Conservation (phyloP, 768 basidiomycete genomes). For the Suillus luteus region DNA sequence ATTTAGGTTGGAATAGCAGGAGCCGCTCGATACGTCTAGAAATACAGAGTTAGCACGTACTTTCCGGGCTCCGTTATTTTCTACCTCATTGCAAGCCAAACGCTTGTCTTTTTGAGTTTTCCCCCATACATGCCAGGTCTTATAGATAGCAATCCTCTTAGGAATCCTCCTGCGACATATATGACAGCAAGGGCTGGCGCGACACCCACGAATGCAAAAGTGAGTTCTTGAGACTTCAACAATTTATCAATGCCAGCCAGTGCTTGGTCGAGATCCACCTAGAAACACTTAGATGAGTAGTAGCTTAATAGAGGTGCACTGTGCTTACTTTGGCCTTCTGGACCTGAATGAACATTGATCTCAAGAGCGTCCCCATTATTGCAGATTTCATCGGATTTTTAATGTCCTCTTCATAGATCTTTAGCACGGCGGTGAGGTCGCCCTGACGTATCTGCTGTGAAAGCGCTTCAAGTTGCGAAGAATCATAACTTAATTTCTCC, state of each 20-base stretch:
- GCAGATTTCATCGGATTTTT: slow-evolving; percentile 83
- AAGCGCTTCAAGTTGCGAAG: slow-evolving; percentile 64
- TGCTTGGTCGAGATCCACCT: slow-evolving; percentile 93
- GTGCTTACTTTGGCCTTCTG: slow-evolving; percentile 86
- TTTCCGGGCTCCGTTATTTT: neutral
- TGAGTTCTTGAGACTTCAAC: slow-evolving; percentile 91
- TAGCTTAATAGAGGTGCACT: neutral
- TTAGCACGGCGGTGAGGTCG: slow-evolving; percentile 83
- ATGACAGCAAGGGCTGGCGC: slow-evolving; percentile 85
- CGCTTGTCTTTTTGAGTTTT: slow-evolving; percentile 48
- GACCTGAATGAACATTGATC: slow-evolving; percentile 87
- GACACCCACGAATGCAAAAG: slow-evolving; percentile 96
- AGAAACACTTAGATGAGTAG: slow-evolving; percentile 9
- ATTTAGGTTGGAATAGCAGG: slow-evolving; percentile 50
- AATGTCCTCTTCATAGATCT: slow-evolving; percentile 92
- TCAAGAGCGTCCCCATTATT: slow-evolving; percentile 75
- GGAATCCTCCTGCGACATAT: slow-evolving; percentile 61
- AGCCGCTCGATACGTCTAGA: slow-evolving; percentile 68
- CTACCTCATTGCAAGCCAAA: slow-evolving; percentile 74
- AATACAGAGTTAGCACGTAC: slow-evolving; percentile 13
- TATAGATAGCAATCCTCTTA: slow-evolving; percentile 51
- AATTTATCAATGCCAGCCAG: slow-evolving; percentile 90
- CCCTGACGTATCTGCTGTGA: slow-evolving; percentile 70
- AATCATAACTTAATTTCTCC: slow-evolving; percentile 72
- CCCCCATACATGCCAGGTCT: slow-evolving; percentile 62